Base-by-base conservation (phyloP, 495 filamentous ascomycete genomes). In the Podospora bellae-mahoneyi region DNA sequence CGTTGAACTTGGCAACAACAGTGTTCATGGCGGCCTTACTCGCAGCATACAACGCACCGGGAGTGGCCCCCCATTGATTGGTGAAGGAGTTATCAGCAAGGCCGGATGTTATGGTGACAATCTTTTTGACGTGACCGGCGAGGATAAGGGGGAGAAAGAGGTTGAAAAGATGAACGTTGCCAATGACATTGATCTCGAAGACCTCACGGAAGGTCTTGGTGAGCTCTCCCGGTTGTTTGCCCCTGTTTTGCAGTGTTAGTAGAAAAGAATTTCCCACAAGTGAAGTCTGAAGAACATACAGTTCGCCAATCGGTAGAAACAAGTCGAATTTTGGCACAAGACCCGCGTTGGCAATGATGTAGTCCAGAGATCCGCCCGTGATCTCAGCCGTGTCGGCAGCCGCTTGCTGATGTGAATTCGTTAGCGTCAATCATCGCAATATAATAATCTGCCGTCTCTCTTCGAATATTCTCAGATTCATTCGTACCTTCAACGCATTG, bases 101-200 rank as follows among this genome's bases (percentile, higher is more conserved):
- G 48, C 84, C 85, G 20, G 65, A 80, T 13, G 84, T 80, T 23
- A 88, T 80, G 32, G 80, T 68, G 61, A 88, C 78, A 64, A 87
- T 80, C 71, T 88, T 89, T 71, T 87, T 87, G 56, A 62, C 69
- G 10, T 74, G 68, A 59, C 84, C 82, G 23, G 82, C 76, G 7
- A 77, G 69, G 60, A 88, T 72, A 1, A 86, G 79, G 7, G 86
- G 84, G 7, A 85, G 32, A 72, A 85, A 87, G 28, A 80, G 66
- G 70, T 84, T 81, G 70, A 82, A 80, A 27, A 84, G 77, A 66
- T 87, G 77, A 67, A 88, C 80, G 64, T 83, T 79, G 16, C 76
- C 84, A 55, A 84, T 32, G 30, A 83, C 76, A 66, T 87, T 87
- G 65, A 75, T 73, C 3, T 81, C 59, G 67, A 86, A 79, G 9